phyloP scores from a whole-genome alignment of 2,329 filamentous ascomycete species.

The Epichloe uncinata region DNA sequence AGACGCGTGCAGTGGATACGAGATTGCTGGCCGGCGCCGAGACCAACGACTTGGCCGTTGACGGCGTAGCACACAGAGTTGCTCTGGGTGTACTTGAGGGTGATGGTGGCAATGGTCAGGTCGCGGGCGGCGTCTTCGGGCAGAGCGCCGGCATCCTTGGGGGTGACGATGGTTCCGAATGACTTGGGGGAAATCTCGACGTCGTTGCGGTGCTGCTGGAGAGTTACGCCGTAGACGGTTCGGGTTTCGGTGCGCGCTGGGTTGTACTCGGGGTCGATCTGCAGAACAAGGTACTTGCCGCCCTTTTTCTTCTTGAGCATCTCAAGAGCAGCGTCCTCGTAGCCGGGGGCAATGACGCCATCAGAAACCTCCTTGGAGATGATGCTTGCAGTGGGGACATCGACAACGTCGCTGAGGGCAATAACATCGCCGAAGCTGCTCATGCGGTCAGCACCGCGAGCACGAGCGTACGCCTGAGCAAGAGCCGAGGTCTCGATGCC shows the following conservation, averaged over 20 bases:
- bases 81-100: slow-evolving; percentile 96
- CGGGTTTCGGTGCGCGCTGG: slow-evolving; percentile 72
- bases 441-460: slow-evolving; percentile 93
- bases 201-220: slow-evolving; percentile 89
- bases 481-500: slow-evolving; percentile 76
- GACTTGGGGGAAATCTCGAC: slow-evolving; percentile 77
- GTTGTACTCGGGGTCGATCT: slow-evolving; percentile 82
- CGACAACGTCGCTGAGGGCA: slow-evolving; percentile 80
- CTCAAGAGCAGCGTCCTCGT: slow-evolving; percentile 71
- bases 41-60: slow-evolving; percentile 84
- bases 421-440: slow-evolving; percentile 97
- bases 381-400: slow-evolving; percentile 89
- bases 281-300: slow-evolving; percentile 87
- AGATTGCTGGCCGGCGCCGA: slow-evolving; percentile 93
- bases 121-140: slow-evolving; percentile 76
- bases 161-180: slow-evolving; percentile 75
- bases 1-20: slow-evolving; percentile 97
- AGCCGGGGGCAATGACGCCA: slow-evolving; percentile 85
- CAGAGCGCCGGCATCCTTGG: slow-evolving; percentile 61
- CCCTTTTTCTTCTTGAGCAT: slow-evolving; percentile 97
- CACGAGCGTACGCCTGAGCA: slow-evolving; percentile 90
- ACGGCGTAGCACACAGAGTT: slow-evolving; percentile 97
- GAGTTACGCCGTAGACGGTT: slow-evolving; percentile 78
- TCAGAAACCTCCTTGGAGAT: slow-evolving; percentile 97
- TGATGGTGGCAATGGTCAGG: slow-evolving; percentile 88